A percentile compares a stretch with the other conserved stretches of the same genome.
Conservation (phyloP, 371 early-diverging fungal species). For the Syncephalastrum sp. region DNA sequence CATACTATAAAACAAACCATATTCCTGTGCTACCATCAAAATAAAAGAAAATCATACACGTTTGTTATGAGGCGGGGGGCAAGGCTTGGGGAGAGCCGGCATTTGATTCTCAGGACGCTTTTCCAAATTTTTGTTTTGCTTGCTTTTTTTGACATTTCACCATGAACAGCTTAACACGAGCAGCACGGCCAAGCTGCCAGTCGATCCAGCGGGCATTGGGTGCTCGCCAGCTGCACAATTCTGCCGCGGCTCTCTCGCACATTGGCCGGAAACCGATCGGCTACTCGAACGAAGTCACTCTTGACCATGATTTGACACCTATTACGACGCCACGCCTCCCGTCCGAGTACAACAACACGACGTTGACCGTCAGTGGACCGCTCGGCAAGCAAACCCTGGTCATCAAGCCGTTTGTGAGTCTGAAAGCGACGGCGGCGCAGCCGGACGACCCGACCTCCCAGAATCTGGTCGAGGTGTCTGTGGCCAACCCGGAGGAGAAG, state of each 20-base stretch:
- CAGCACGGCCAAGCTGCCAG: too few relatives aligned
- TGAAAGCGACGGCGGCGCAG: constrained; percentile 43
- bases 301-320: constrained; percentile 61
- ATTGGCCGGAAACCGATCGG: constrained; percentile 74
- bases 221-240: constrained; percentile 37
- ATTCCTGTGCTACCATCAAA: too few relatives aligned
- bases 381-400: constrained; percentile 73
- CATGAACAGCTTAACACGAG: too few relatives aligned
- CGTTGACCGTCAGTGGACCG: constrained; percentile 79
- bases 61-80: too few relatives aligned
- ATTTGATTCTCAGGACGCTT: too few relatives aligned
- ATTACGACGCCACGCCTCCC: constrained; percentile 57
- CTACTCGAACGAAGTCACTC: constrained; percentile 63
- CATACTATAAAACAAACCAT: too few relatives aligned
- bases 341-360: constrained; percentile 64
- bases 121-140: too few relatives aligned
- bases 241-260: constrained; percentile 54
- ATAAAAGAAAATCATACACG: too few relatives aligned
- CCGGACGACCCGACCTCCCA: constrained; percentile 48
- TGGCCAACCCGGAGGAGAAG: constrained; percentile 61
- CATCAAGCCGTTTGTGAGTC: constrained; percentile 77
- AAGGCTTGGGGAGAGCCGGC: too few relatives aligned
- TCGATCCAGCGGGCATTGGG: too few relatives aligned
- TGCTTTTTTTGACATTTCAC: too few relatives aligned
- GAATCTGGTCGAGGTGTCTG: constrained; percentile 54